A percentile compares a stretch with the other conserved stretches of the same genome.
phyloP scores from a whole-genome alignment of 2,329 filamentous ascomycete genomes.

The Didymella pomorum region DNA sequence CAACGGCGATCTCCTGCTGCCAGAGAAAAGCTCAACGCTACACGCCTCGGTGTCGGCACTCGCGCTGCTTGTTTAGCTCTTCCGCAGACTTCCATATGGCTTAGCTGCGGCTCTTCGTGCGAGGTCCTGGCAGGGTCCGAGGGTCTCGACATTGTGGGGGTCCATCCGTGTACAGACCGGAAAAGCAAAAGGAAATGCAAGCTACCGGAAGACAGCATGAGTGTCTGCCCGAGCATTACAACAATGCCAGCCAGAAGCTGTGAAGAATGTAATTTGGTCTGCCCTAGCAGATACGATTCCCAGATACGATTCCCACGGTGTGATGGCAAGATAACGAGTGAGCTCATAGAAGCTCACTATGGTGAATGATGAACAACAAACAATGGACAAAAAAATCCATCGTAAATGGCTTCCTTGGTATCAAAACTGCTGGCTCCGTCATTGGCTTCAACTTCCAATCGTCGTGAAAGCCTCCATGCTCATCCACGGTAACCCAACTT shows the following conservation, averaged over 20 bases:
- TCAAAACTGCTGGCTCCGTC: too few relatives aligned
- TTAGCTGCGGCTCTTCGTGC: constrained; percentile 20
- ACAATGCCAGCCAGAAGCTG: neutral
- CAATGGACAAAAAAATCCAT: too few relatives aligned
- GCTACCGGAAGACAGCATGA: neutral
- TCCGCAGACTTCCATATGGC: constrained; percentile 27
- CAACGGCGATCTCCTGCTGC: neutral
- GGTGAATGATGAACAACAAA: too few relatives aligned
- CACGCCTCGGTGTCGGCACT: constrained; percentile 1
- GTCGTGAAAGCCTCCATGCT: too few relatives aligned
- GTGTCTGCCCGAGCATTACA: neutral
- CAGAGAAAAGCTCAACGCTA: constrained; percentile 13
- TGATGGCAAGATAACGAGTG: too few relatives aligned
- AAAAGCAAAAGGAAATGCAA: neutral
- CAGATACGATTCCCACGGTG: too few relatives aligned
- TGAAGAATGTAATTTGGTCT: neutral
- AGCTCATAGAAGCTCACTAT: too few relatives aligned
- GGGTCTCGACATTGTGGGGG: neutral
- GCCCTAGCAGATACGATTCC: neutral
- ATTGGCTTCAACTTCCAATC: too few relatives aligned
- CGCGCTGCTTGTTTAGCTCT: constrained; percentile 14
- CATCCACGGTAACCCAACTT: too few relatives aligned
- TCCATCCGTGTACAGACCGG: too few relatives aligned
- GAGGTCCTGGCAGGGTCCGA: neutral
- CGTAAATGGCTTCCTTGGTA: too few relatives aligned